Percentiles rank a stretch among this genome's conserved stretches.
Conservation (phyloP, 2,329 filamentous ascomycete genomes). For the Fusarium decemcellulare region DNA sequence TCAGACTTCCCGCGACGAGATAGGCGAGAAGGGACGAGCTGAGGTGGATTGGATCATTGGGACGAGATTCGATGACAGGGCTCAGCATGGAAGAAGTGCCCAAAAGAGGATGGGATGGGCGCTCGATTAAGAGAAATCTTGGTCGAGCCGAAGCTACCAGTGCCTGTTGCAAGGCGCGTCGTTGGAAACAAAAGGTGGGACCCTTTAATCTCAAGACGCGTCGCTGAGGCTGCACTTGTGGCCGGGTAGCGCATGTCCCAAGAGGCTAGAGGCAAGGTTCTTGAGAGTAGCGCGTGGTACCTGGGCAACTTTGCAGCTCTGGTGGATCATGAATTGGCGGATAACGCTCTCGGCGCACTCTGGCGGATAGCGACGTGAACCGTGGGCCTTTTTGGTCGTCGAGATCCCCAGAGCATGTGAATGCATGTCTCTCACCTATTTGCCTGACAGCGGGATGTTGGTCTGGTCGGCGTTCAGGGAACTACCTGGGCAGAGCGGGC, state of each 20-base stretch:
- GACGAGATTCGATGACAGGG: constrained; percentile 13
- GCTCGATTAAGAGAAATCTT: constrained; percentile 8
- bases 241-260: constrained; percentile 31
- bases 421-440: constrained; percentile 16
- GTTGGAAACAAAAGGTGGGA: constrained; percentile 35
- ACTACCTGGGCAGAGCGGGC: constrained; percentile 8
- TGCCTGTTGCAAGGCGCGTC: constrained; percentile 12
- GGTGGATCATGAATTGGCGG: constrained; percentile 12
- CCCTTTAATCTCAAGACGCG: constrained; percentile 44
- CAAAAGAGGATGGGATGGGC: constrained; percentile 13
- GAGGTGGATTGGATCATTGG: constrained; percentile 18
- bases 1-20: constrained; percentile 47
- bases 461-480: constrained; percentile 1
- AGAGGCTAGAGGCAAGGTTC: constrained; percentile 26
- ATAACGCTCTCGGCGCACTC: background rate
- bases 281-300: constrained; percentile 30
- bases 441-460: background rate
- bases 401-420: background rate
- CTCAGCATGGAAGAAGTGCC: constrained; percentile 7
- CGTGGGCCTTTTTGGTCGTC: constrained; percentile 18
- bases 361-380: constrained; percentile 13
- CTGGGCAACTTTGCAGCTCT: constrained; percentile 1
- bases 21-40: constrained; percentile 44
- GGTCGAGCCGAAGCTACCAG: constrained; percentile 22
- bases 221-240: constrained; percentile 41